Conservation (phyloP, 2,329 filamentous ascomycete species). For the Domatiomyces catenatus region DNA sequence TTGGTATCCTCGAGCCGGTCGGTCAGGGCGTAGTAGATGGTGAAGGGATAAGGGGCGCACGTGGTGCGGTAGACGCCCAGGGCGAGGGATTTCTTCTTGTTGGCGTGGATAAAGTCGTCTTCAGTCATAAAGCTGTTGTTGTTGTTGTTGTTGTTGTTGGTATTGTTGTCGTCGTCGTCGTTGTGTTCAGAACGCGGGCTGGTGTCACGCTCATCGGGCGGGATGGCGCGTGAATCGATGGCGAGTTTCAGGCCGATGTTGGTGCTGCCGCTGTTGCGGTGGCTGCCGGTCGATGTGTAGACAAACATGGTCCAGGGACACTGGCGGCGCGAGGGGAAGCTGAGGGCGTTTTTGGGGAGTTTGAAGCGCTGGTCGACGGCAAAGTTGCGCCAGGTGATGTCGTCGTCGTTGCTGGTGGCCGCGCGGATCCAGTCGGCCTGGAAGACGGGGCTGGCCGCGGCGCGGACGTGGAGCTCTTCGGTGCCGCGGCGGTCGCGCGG, state of each 20-base stretch:
- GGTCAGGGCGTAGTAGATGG: background rate
- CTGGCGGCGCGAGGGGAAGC: background rate
- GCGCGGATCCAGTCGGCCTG: background rate
- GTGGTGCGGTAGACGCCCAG: slow-evolving; percentile 1
- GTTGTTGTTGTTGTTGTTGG: no score
- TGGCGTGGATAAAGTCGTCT: background rate
- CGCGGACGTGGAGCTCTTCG: background rate
- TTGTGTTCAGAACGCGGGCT: no score
- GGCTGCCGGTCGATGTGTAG: background rate
- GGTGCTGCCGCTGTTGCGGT: background rate
- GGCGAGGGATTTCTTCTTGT: background rate
- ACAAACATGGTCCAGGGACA: slow-evolving; percentile 1
- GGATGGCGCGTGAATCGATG: background rate
- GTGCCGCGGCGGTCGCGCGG: background rate
- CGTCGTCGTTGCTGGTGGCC: background rate
- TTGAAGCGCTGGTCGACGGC: background rate
- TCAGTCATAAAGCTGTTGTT: background rate
- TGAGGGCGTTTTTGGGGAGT: background rate
- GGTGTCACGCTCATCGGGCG: background rate
- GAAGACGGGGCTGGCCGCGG: background rate
- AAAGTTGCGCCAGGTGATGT: background rate
- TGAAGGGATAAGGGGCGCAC: background rate
- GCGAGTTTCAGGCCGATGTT: background rate
- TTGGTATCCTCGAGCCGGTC: background rate
- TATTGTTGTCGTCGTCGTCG: no score